Base-by-base conservation (phyloP, 208 protist species). In the Novymonas esmeraldas region DNA sequence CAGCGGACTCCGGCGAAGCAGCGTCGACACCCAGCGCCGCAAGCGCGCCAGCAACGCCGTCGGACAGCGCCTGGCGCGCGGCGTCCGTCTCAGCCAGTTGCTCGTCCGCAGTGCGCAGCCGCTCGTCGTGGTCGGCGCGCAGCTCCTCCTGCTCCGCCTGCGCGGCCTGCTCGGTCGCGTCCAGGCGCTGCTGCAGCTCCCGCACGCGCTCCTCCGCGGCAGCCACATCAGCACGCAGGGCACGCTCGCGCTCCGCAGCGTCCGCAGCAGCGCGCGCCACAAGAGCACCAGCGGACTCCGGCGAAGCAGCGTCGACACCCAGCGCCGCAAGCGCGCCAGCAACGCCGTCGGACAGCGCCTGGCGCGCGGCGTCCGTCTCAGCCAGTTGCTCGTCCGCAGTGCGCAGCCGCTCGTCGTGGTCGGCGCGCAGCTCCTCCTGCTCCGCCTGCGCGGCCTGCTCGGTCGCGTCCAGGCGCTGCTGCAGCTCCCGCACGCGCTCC, bases 191-290 rank as follows among this genome's bases (percentile, higher is more conserved):
- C 44, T 38, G 58, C n/a, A 45, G 39, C 39, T 45, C 46, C 16
- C 24, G 24, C 10, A 14, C 7, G 49, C 49, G 49, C 49, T 28
- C 4, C 31, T 26, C 31, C 54, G n/a, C n/a, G 16, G 54, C 31
- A 2, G 54, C 54, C 0, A 60, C 20, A 13, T 63, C 39, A 6
- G 38, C 57, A 5, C 24, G 24, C 41, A 70, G 39, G 0, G 36
- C 66, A 44, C 57, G 66, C 57, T 64, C 66, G 48, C 68, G 58
- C 59, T 67, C 68, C 16, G 52, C 59, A 9, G 61, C 60, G 0
- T 24, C 69, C 26, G 51, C 59, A 6, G 68, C 51, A 18, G 68
- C 68, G 6, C 58, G 68, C 51, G 9, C 59, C 0, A 73, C 46
- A 29, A 10, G 58, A 2, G 39, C 38, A 16, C 49, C 29, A 0